A percentile compares a stretch with the other conserved stretches of the same genome.
phyloP scores from a whole-genome alignment of 768 basidiomycete genomes.

The Lactarius sanguifluus region DNA sequence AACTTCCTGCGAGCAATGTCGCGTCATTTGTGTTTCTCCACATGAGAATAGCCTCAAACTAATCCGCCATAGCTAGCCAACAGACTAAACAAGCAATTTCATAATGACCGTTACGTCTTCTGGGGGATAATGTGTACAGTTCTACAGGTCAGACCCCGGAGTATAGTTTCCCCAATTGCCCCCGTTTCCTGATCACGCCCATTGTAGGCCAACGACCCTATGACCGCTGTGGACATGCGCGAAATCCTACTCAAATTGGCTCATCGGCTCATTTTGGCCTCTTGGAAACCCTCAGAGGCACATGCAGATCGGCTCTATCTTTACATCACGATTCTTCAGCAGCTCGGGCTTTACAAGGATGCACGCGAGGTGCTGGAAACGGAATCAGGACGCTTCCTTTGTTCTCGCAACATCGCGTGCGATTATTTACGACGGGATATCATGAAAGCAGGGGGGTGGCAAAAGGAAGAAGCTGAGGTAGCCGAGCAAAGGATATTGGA shows the following conservation, averaged over 20 bases:
- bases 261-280: conserved; percentile 65
- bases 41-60: conserved; percentile 1
- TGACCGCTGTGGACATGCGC: conserved; percentile 62
- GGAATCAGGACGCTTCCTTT: conserved; percentile 66
- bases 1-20: not conserved
- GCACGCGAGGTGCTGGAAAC: conserved; percentile 66
- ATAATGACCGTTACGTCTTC: conserved; percentile 76
- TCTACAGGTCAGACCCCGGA: conserved; percentile 56
- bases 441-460: conserved; percentile 55
- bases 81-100: conserved; percentile 81
- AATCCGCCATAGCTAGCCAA: conserved; percentile 58
- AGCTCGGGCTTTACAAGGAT: conserved; percentile 67
- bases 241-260: conserved; percentile 74
- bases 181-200: conserved; percentile 1
- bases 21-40: conserved; percentile 1
- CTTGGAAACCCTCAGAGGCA: conserved; percentile 60
- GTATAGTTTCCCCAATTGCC: not conserved
- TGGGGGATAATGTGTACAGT: conserved; percentile 82
- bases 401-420: conserved; percentile 67
- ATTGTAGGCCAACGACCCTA: conserved; percentile 65
- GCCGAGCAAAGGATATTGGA: conserved; percentile 61
- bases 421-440: conserved; percentile 76
- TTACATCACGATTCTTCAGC: conserved; percentile 67
- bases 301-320: conserved; percentile 77
- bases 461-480: conserved; percentile 58